These are phyloP conservation scores for Nyssa sinensis DNA, from an alignment of 148 eudicot species.

Conservation along the genomic window DNA sequence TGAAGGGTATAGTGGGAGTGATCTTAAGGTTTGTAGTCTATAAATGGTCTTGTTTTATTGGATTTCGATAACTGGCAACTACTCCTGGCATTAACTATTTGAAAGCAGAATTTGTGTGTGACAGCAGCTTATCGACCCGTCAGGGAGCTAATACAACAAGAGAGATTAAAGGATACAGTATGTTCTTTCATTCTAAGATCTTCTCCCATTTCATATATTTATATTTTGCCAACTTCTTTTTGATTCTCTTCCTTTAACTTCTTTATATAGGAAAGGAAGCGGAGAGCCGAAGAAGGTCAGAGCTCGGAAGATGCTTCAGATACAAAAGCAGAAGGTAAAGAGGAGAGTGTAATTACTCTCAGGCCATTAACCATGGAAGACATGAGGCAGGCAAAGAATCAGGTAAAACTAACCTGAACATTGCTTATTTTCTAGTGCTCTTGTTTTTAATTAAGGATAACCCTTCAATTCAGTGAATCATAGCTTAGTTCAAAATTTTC, in stretches of 20 bases:
- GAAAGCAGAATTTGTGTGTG: slow-evolving; percentile 61
- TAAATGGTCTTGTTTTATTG: background rate
- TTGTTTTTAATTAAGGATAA: background rate
- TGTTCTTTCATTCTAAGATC: slow-evolving; percentile 11
- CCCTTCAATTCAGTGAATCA: background rate
- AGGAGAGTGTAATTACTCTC: slow-evolving; percentile 58
- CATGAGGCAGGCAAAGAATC: slow-evolving; percentile 86
- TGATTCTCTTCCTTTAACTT: background rate
- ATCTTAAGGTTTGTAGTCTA: slow-evolving; percentile 60
- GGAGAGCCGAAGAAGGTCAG: slow-evolving; percentile 47
- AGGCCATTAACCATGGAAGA: slow-evolving; percentile 93
- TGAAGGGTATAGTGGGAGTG: slow-evolving; percentile 91
- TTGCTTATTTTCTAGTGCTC: too few species aligned
- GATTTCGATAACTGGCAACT: background rate
- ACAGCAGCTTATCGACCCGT: slow-evolving; percentile 90
- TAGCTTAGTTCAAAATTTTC: too few species aligned
- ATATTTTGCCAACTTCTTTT: background rate
- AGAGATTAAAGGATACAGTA: slow-evolving; percentile 74
- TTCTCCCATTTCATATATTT: background rate
- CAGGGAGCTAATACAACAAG: slow-evolving; percentile 78
- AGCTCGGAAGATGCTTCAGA: slow-evolving; percentile 44
- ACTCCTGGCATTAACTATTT: slow-evolving; percentile 11
- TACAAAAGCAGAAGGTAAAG: slow-evolving; percentile 42
- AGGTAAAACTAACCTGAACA: slow-evolving; percentile 40
- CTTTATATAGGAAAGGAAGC: slow-evolving; percentile 62